These are phyloP conservation scores for Abortiporus biennis DNA, from an alignment of 1,284 basidiomycete genomes.

Conservation along the genomic window DNA sequence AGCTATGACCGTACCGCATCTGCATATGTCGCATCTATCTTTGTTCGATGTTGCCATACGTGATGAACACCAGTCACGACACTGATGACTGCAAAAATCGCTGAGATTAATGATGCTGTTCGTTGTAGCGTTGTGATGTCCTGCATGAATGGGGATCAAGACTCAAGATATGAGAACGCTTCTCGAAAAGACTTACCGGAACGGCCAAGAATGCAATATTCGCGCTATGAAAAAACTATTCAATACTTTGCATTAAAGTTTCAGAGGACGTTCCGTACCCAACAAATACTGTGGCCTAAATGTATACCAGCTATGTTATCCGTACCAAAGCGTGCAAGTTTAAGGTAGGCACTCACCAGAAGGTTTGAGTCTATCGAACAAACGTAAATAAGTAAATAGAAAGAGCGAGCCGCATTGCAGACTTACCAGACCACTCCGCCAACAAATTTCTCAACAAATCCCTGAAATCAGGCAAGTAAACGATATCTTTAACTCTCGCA, in stretches of 20 bases:
- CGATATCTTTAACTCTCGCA: constrained; percentile 8
- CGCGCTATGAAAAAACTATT: constrained; percentile 2
- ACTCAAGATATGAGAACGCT: background rate
- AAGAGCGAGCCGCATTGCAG: background rate
- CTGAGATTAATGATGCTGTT: constrained; percentile 6
- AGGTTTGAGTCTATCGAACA: constrained; percentile 9
- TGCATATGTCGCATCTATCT: constrained; percentile 4
- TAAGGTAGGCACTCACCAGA: constrained; percentile 5
- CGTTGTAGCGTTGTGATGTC: constrained; percentile 6
- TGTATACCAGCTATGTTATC: background rate
- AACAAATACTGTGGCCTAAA: constrained; percentile 12
- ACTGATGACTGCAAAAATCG: constrained; percentile 6
- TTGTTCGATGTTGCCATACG: constrained; percentile 7
- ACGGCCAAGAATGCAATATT: constrained; percentile 12
- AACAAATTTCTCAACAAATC: constrained; percentile 11
- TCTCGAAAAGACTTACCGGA: constrained; percentile 4
- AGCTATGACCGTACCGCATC: constrained; percentile 3
- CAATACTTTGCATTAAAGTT: background rate
- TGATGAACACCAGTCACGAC: constrained; percentile 6
- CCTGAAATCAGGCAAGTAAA: constrained; percentile 9
- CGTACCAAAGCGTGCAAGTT: background rate
- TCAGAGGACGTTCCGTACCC: constrained; percentile 7
- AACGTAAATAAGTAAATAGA: background rate
- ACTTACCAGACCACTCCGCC: constrained; percentile 13
- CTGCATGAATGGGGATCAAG: background rate